Percentiles rank a stretch among this genome's conserved stretches.
phyloP scores from a whole-genome alignment of 1,284 basidiomycete genomes.

The Schizophyllum amplum region DNA sequence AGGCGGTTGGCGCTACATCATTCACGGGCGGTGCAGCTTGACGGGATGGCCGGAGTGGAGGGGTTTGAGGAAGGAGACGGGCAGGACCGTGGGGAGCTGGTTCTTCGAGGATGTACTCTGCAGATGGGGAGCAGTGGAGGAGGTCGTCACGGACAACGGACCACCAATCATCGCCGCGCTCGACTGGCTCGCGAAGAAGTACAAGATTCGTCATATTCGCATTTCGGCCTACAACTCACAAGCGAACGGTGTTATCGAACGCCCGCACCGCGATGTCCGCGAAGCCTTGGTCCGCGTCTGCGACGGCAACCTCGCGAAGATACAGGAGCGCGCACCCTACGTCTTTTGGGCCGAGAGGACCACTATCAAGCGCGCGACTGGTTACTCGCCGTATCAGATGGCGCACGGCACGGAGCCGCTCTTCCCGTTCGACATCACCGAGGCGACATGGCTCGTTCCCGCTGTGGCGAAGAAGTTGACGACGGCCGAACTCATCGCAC shows the following conservation, averaged over 20 bases:
- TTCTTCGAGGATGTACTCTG: conserved; percentile 18
- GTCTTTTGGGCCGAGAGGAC: conserved; percentile 19
- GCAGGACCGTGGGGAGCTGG: conserved; percentile 14
- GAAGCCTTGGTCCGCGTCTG: conserved; percentile 29
- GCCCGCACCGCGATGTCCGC: conserved; percentile 25
- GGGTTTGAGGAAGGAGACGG: conserved; percentile 15
- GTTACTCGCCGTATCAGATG: conserved; percentile 16
- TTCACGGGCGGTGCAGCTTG: conserved; percentile 17
- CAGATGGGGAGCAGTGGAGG: conserved; percentile 16
- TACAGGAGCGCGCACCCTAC: neutral
- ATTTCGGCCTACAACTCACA: conserved; percentile 38
- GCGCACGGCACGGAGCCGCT: conserved; percentile 14
- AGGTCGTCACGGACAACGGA: conserved; percentile 27
- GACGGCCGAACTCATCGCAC: conserved; percentile 3
- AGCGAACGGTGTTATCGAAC: conserved; percentile 31
- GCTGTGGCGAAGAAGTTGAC: conserved; percentile 18
- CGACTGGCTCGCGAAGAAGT: conserved; percentile 21
- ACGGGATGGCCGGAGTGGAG: conserved; percentile 18
- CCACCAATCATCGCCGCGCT: conserved; percentile 24
- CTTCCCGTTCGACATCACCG: conserved; percentile 15
- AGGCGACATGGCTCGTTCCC: conserved; percentile 9
- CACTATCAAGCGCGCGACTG: conserved; percentile 13
- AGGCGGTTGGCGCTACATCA: conserved; percentile 19
- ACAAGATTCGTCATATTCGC: conserved; percentile 28
- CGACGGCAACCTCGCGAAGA: conserved; percentile 20